phyloP scores from a whole-genome alignment of 257 asterid genomes.

The Coffea eugenioides region DNA sequence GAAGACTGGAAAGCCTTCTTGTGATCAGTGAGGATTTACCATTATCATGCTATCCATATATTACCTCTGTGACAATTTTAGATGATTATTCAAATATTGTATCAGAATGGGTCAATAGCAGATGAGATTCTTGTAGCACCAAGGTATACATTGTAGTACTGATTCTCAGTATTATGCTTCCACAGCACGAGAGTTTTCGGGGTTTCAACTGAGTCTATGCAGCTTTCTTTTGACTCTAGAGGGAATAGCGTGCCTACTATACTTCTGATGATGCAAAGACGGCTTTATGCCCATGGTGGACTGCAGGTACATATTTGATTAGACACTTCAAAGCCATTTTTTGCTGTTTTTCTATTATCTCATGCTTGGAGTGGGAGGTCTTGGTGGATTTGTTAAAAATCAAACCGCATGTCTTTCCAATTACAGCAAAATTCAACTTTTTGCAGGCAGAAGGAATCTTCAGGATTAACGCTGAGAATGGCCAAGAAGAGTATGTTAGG shows the following conservation, averaged over 20 bases:
- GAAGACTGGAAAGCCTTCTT: neutral
- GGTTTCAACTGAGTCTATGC: conserved; percentile 93
- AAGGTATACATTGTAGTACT: neutral
- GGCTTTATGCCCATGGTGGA: conserved; percentile 73
- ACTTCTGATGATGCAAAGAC: conserved; percentile 84
- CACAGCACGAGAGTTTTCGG: conserved; percentile 81
- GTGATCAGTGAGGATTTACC: neutral
- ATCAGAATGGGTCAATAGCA: neutral
- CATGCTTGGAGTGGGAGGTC: neutral
- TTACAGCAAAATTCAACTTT: neutral
- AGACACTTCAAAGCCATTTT: neutral
- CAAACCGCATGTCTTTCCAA: neutral
- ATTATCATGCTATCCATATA: neutral
- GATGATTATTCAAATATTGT: neutral
- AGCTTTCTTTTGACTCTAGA: conserved; percentile 79
- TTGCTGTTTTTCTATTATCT: neutral
- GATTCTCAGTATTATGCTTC: conserved; percentile 12
- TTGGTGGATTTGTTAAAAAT: neutral
- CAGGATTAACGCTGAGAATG: conserved; percentile 40
- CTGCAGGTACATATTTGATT: conserved; percentile 53
- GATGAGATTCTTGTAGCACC: neutral
- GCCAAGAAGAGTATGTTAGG: conserved; percentile 39
- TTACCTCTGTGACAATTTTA: neutral
- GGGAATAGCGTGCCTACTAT: conserved; percentile 88
- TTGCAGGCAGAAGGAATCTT: conserved; percentile 43